Percentiles rank a stretch among this genome's conserved stretches.
Evolutionary conservation across 1,284 basidiomycete genomes (phyloP).

Genomic region (Pterulicium gracile): DNA sequence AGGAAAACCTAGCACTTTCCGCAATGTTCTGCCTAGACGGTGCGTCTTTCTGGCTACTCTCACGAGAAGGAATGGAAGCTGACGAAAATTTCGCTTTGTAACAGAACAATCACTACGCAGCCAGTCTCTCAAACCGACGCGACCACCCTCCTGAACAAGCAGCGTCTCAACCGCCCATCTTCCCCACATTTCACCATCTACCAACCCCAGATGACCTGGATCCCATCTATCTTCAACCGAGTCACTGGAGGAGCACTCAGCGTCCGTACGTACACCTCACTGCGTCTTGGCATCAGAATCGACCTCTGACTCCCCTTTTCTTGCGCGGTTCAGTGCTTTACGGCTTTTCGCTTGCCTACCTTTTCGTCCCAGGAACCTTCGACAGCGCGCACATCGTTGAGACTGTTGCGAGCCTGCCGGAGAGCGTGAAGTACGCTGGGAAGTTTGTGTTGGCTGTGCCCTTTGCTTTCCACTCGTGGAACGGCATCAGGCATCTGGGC

Average conservation of each 20-base stretch:
- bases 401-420: slow-evolving; percentile 58
- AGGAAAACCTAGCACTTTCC: slow-evolving; percentile 1
- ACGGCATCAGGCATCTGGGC: slow-evolving; percentile 83
- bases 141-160: slow-evolving; percentile 71
- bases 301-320: slow-evolving; percentile 1
- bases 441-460: slow-evolving; percentile 76
- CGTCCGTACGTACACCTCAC: slow-evolving; percentile 45
- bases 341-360: slow-evolving; percentile 81
- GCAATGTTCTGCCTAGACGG: slow-evolving; percentile 3
- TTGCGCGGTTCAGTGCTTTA: slow-evolving; percentile 59
- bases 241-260: slow-evolving; percentile 74
- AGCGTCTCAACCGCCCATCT: slow-evolving; percentile 76
- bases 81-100: background rate
- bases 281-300: slow-evolving; percentile 1
- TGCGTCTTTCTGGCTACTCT: background rate
- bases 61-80: background rate
- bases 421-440: slow-evolving; percentile 60
- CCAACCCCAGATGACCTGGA: slow-evolving; percentile 90
- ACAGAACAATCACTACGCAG: slow-evolving; percentile 50
- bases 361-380: slow-evolving; percentile 72
- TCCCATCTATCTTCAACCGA: slow-evolving; percentile 80
- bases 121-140: slow-evolving; percentile 50
- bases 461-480: slow-evolving; percentile 85
- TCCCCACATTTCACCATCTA: slow-evolving; percentile 96
- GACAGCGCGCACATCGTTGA: slow-evolving; percentile 74